phyloP scores from a whole-genome alignment of 345 rosid species.

The Excoecaria cochinchinensis region DNA sequence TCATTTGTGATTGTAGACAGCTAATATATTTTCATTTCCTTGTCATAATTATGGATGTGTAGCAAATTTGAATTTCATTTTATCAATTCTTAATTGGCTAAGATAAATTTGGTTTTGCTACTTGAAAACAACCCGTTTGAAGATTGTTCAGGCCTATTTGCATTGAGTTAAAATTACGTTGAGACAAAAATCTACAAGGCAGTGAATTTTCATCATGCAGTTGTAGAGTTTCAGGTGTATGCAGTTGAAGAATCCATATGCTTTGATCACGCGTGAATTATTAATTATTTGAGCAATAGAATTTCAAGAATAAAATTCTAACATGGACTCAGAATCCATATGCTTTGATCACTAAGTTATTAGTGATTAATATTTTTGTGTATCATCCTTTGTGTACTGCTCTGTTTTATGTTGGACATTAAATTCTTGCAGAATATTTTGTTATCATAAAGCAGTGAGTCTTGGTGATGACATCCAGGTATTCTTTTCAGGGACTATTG shows the following conservation, averaged over 20 bases:
- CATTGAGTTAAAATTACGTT: neutral
- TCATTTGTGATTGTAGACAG: neutral
- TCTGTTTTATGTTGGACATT: neutral
- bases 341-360: too few relatives aligned
- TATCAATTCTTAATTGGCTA: neutral
- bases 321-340: neutral
- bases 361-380: neutral
- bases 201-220: neutral
- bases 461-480: neutral
- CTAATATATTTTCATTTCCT: neutral
- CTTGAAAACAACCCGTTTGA: neutral
- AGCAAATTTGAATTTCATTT: neutral
- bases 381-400: neutral
- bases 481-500: conserved; percentile 64
- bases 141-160: neutral
- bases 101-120: neutral
- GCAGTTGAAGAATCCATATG: neutral
- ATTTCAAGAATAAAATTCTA: neutral
- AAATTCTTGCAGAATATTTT: neutral
- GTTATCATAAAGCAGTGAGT: neutral
- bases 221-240: neutral
- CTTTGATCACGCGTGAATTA: neutral
- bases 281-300: neutral
- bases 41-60: neutral
- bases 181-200: neutral